Percentiles rank a stretch among this genome's conserved stretches.
These are phyloP conservation scores for Oxalis stricta DNA, from an alignment of 441 rosid genomes.

Conservation along the genomic window DNA sequence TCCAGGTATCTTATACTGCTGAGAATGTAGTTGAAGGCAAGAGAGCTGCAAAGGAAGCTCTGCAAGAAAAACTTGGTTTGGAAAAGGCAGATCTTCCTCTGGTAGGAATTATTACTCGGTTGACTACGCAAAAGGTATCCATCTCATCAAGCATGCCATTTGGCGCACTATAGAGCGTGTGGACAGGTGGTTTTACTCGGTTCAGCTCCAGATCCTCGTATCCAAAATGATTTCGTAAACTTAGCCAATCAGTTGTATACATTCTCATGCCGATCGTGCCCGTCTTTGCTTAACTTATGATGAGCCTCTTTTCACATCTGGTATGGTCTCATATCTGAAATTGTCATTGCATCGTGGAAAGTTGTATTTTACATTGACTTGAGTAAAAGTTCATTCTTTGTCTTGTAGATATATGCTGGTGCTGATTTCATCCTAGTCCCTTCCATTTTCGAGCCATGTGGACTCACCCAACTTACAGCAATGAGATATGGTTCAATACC, in stretches of 20 bases:
- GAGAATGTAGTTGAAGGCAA: slow-evolving; percentile 86
- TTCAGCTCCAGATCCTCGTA: slow-evolving; percentile 95
- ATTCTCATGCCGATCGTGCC: slow-evolving; percentile 47
- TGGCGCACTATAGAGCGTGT: slow-evolving; percentile 63
- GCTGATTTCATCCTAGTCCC: slow-evolving; percentile 93
- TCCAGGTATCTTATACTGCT: slow-evolving; percentile 64
- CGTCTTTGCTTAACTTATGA: slow-evolving; percentile 81
- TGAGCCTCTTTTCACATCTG: slow-evolving; percentile 97
- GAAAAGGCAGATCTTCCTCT: slow-evolving; percentile 54
- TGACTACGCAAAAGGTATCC: slow-evolving; percentile 98
- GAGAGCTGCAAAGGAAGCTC: slow-evolving; percentile 77
- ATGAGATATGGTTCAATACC: slow-evolving; percentile 97
- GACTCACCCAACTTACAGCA: slow-evolving; percentile 85
- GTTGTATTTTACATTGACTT: too few relatives aligned
- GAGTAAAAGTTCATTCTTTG: too few relatives aligned
- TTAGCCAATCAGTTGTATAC: slow-evolving; percentile 74
- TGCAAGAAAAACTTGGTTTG: slow-evolving; percentile 72
- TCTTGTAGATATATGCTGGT: slow-evolving; percentile 72
- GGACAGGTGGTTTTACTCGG: slow-evolving; percentile 83
- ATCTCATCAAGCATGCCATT: slow-evolving; percentile 91
- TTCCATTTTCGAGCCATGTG: slow-evolving; percentile 94
- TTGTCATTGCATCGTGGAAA: too few relatives aligned
- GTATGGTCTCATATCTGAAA: slow-evolving; percentile 23
- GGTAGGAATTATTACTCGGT: slow-evolving; percentile 77
- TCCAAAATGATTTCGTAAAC: slow-evolving; percentile 81